A percentile compares a stretch with the other conserved stretches of the same genome.
phyloP scores from a whole-genome alignment of 352 stramenopile species.

The Globisporangium splendens region DNA sequence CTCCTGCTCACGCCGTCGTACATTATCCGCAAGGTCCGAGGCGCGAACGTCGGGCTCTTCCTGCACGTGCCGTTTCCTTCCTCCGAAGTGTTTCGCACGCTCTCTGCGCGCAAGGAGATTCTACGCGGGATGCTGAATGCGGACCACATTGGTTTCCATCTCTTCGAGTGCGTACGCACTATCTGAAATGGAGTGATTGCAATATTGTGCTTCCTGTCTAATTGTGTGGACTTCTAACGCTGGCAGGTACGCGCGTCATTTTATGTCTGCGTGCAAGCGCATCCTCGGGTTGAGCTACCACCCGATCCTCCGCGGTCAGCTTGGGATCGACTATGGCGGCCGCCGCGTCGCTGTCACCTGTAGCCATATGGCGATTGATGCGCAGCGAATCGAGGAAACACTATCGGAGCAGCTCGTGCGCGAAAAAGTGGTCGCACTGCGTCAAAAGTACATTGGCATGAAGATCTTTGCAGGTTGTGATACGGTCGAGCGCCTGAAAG shows the following conservation, averaged over 20 bases:
- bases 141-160: constrained; percentile 92
- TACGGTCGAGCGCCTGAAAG: constrained; percentile 94
- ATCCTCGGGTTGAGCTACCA: constrained; percentile 94
- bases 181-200: too few relatives aligned
- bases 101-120: constrained; percentile 91
- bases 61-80: constrained; percentile 98
- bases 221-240: background rate
- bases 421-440: constrained; percentile 50
- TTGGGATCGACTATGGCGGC: constrained; percentile 95
- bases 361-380: constrained; percentile 90
- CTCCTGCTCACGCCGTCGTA: constrained; percentile 96
- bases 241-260: constrained; percentile 73
- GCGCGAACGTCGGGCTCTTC: constrained; percentile 94
- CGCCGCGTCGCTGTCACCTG: constrained; percentile 92
- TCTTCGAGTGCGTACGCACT: constrained; percentile 86
- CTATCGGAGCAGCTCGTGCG: constrained; percentile 37
- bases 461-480: constrained; percentile 93
- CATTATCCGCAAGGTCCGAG: constrained; percentile 86
- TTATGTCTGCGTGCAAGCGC: constrained; percentile 88
- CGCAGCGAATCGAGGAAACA: constrained; percentile 47
- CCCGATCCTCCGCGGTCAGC: constrained; percentile 87
- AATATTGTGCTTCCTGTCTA: background rate
- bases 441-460: constrained; percentile 61
- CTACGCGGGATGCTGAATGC: constrained; percentile 88
- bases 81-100: constrained; percentile 96